Percentiles rank a stretch among this genome's conserved stretches.
Conservation (phyloP, 768 basidiomycete genomes). For the Tulasnella calospora region DNA sequence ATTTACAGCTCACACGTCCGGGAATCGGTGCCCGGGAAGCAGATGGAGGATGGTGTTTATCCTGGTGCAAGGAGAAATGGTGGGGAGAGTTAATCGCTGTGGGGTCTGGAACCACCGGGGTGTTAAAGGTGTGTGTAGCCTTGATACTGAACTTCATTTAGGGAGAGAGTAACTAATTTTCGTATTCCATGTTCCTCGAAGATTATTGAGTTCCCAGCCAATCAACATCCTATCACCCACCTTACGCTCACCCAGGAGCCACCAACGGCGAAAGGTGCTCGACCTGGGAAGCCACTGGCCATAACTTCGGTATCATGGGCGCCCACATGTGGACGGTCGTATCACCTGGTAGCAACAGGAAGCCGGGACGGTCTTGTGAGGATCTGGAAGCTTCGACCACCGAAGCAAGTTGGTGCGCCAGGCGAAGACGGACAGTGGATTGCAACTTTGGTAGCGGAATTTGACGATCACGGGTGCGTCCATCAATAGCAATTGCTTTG, state of each 20-base stretch:
- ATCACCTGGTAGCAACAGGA: conserved; percentile 91
- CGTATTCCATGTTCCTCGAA: conserved; percentile 33
- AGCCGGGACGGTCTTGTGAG: conserved; percentile 80
- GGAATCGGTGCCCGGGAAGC: conserved; percentile 67
- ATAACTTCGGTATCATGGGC: conserved; percentile 90
- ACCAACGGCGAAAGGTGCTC: conserved; percentile 29
- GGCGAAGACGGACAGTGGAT: conserved; percentile 55
- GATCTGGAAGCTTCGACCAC: conserved; percentile 80
- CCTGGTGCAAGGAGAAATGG: conserved; percentile 94
- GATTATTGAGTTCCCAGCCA: conserved; percentile 70
- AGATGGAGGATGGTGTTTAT: conserved; percentile 87
- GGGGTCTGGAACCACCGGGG: conserved; percentile 62
- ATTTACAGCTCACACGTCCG: conserved; percentile 36
- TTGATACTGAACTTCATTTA: background rate
- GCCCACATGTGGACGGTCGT: conserved; percentile 86
- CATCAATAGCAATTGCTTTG: background rate
- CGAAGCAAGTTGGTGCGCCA: conserved; percentile 41
- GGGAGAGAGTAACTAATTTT: background rate
- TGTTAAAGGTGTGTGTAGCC: conserved; percentile 59
- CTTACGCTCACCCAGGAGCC: conserved; percentile 54
- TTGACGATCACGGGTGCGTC: conserved; percentile 73
- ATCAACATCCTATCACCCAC: conserved; percentile 60
- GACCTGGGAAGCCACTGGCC: conserved; percentile 47
- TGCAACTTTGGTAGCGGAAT: conserved; percentile 73
- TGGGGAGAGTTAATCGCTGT: conserved; percentile 90